Evolutionary conservation across 305 asterid species (phyloP), one percentile per base, ranked within the genome.

Genomic region (Solanum hybrid): DNA sequence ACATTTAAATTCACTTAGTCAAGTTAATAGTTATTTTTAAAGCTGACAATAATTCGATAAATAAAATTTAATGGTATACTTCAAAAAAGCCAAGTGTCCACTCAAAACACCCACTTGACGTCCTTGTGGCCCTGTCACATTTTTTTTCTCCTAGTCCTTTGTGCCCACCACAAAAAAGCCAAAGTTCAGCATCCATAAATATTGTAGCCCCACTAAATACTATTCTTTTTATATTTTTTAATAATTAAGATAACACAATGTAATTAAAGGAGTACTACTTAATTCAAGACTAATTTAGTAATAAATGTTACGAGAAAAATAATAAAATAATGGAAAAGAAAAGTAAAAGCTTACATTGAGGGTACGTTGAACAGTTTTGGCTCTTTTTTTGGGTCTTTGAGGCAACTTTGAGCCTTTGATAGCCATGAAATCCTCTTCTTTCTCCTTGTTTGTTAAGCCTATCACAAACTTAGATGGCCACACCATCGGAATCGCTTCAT

Each of bases 361-460:
- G 71, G 97, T 94, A 17, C 98, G 97, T 91, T 97, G 99, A 90
- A 97, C 93, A 76, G 93, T 90, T 89, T 97, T 97, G 29, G 98
- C 98, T 88, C 99, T 92, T 86, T 97, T 97, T 93, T 97, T 97
- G 87, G 99, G 99, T 88, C 99, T 94, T 84, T 97, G 99, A 87
- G 99, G 99, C 3, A 96, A 97, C 88, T 95, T 97, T 88, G 99
- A 97, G 45, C 99, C 99, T 93, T 95, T 97, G 78, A 97, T 94
- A 38, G 97, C 96, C 98, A 96, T 73, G 88, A 97, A 97, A 90
- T 97, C 99, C 89, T 97, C 99, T 91, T 97, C 99, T 90, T 97
- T 97, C 94, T 97, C 99, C 94, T 97, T 96, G 88, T 95, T 97
- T 3, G 99, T 97, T 91, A 97, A 92, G 45, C 94, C 96, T 86